Conservation (phyloP, 805 yeast genomes). For the Dipodascus albidus region DNA sequence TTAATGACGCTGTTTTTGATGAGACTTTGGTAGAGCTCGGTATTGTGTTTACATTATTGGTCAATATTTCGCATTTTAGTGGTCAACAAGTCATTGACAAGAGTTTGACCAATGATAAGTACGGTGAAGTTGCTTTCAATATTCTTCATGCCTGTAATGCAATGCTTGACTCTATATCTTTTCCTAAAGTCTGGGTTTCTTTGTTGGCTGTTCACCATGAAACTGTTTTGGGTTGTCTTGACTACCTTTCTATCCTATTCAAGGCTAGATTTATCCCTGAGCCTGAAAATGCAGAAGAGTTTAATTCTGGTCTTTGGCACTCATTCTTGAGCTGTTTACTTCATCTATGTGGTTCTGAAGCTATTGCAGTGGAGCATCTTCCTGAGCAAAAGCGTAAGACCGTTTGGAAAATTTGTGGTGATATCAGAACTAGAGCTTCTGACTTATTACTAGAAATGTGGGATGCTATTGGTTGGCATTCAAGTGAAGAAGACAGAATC, state of each 20-base stretch:
- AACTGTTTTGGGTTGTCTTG: slow-evolving; percentile 20
- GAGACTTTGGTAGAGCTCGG: slow-evolving; percentile 65
- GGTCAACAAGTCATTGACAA: slow-evolving; percentile 12
- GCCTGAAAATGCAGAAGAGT: slow-evolving; percentile 35
- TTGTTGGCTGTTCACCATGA: slow-evolving; percentile 27
- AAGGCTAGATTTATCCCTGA: slow-evolving; percentile 41
- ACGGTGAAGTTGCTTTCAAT: slow-evolving; percentile 19
- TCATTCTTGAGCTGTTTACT: slow-evolving; percentile 47
- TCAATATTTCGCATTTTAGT: slow-evolving; percentile 17
- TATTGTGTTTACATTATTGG: slow-evolving; percentile 33
- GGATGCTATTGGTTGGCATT: slow-evolving; percentile 61
- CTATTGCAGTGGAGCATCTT: slow-evolving; percentile 57
- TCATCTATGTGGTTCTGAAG: slow-evolving; percentile 50
- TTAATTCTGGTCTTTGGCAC: slow-evolving; percentile 59
- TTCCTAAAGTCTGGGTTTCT: slow-evolving; percentile 58
- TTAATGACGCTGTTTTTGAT: slow-evolving; percentile 54
- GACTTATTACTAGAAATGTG: slow-evolving; percentile 48
- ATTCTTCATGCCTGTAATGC: slow-evolving; percentile 19
- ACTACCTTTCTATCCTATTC: slow-evolving; percentile 37
- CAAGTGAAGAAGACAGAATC: slow-evolving; percentile 38
- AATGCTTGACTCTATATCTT: slow-evolving; percentile 19
- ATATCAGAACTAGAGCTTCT: slow-evolving; percentile 50
- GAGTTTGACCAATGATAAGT: slow-evolving; percentile 17
- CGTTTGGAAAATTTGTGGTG: slow-evolving; percentile 49
- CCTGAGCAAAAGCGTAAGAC: slow-evolving; percentile 66